Evolutionary conservation across 805 yeast genomes (phyloP).

Genomic region (Ogataea salicorniae): DNA sequence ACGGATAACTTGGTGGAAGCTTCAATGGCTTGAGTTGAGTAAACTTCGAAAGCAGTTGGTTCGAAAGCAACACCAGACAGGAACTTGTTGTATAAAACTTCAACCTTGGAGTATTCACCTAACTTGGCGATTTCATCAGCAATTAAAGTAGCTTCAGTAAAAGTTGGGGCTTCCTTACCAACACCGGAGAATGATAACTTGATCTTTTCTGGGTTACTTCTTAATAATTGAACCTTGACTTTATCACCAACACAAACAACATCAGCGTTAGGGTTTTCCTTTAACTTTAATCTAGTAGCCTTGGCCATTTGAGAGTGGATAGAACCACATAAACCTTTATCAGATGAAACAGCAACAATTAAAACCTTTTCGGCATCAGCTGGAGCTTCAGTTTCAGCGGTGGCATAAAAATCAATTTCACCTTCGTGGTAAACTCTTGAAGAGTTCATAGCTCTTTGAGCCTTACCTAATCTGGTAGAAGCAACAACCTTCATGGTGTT

Average conservation of each 20-base stretch:
- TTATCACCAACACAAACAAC: constrained; percentile 92
- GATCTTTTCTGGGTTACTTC: constrained; percentile 69
- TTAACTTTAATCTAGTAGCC: constrained; percentile 67
- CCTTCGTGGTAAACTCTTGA: constrained; percentile 81
- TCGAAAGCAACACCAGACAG: constrained; percentile 85
- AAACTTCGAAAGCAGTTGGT: constrained; percentile 67
- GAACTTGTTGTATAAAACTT: constrained; percentile 83
- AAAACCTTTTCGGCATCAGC: constrained; percentile 52
- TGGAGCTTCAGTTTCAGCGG: constrained; percentile 69
- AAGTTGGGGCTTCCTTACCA: constrained; percentile 96
- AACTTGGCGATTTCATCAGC: constrained; percentile 74
- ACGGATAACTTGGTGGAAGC: constrained; percentile 80
- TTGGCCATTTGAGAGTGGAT: constrained; percentile 94
- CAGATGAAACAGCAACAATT: constrained; percentile 86
- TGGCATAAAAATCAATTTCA: constrained; percentile 71
- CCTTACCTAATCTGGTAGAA: constrained; percentile 91
- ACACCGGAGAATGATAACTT: constrained; percentile 80
- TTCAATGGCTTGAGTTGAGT: constrained; percentile 65
- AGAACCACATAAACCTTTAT: constrained; percentile 98
- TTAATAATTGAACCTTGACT: constrained; percentile 78
- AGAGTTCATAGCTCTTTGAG: constrained; percentile 88
- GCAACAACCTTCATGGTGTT: constrained; percentile 99
- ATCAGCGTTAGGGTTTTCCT: constrained; percentile 63
- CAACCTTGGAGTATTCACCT: constrained; percentile 70
- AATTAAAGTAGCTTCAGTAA: constrained; percentile 82